Percentiles rank a stretch among this genome's conserved stretches.
phyloP scores from a whole-genome alignment of 306 rosid genomes.

The Hylodesmum podocarpum region DNA sequence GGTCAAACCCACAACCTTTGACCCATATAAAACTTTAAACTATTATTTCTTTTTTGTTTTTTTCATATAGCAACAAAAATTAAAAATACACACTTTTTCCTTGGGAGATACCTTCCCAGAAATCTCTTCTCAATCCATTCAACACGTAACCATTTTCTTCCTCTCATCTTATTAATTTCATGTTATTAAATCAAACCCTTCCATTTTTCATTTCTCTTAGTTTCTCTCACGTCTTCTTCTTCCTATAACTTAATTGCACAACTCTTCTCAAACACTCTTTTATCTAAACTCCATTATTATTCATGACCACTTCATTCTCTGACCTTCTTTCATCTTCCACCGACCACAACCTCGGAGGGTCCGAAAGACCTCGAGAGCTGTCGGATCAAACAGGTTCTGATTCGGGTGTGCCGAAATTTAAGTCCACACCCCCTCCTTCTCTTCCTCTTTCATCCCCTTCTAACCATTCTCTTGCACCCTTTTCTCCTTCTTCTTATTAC shows the following conservation, averaged over 20 bases:
- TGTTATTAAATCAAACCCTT: background rate
- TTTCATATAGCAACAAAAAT: background rate
- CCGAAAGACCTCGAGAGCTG: constrained; percentile 29
- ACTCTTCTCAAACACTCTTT: constrained; percentile 41
- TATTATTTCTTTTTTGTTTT: background rate
- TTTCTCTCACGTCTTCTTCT: background rate
- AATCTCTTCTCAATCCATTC: constrained; percentile 26
- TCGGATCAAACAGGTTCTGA: constrained; percentile 56
- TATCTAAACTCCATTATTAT: constrained; percentile 32
- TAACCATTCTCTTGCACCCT: background rate
- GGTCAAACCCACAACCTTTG: constrained; percentile 78
- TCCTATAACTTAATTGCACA: background rate
- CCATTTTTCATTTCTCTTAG: background rate
- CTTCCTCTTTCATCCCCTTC: constrained; percentile 54
- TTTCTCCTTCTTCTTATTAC: constrained; percentile 72
- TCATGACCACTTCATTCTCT: constrained; percentile 73
- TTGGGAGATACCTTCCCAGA: constrained; percentile 44
- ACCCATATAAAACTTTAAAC: constrained; percentile 24
- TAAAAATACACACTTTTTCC: background rate
- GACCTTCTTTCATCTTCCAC: constrained; percentile 58
- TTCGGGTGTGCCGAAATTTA: constrained; percentile 77
- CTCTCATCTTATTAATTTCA: background rate
- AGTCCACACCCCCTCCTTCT: constrained; percentile 79
- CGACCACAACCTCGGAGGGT: constrained; percentile 8
- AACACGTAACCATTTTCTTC: constrained; percentile 50